Evolutionary conservation across 495 filamentous ascomycete genomes (phyloP).

Genomic region (Astrocystis sublimbata): DNA sequence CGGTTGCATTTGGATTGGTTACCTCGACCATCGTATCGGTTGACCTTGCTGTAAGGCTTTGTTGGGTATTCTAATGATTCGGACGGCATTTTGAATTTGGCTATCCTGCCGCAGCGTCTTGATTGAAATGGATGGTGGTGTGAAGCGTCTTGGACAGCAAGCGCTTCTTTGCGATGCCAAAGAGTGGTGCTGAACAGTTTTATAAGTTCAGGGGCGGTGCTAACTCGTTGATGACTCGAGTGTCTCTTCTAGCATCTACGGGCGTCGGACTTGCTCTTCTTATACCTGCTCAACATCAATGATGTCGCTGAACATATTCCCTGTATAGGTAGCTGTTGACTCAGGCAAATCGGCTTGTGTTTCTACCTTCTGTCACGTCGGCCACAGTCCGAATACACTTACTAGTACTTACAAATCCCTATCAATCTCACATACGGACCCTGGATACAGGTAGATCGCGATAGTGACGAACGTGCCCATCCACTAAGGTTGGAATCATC

Average conservation of each 20-base stretch:
- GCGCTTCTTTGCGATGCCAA: neutral
- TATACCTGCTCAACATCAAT: neutral
- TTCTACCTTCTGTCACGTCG: neutral
- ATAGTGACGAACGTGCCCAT: neutral
- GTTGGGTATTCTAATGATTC: slow-evolving; percentile 66
- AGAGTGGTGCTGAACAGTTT: neutral
- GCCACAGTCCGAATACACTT: neutral
- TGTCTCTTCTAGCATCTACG: neutral
- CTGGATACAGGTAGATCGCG: neutral
- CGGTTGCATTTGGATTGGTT: slow-evolving; percentile 4
- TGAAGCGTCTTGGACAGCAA: neutral
- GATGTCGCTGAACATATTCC: too few relatives aligned
- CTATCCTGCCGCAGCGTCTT: neutral
- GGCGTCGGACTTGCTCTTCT: neutral
- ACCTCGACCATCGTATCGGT: slow-evolving; percentile 71
- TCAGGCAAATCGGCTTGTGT: neutral
- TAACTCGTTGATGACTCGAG: neutral
- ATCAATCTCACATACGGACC: neutral
- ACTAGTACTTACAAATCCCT: neutral
- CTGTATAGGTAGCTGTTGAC: too few relatives aligned
- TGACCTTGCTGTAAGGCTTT: slow-evolving; percentile 66
- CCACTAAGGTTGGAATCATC: neutral
- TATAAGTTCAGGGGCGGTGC: neutral
- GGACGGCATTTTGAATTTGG: slow-evolving; percentile 44
- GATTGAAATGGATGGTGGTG: neutral